phyloP scores from a whole-genome alignment of 768 basidiomycete genomes.

The Hygrophoropsis aurantiaca region DNA sequence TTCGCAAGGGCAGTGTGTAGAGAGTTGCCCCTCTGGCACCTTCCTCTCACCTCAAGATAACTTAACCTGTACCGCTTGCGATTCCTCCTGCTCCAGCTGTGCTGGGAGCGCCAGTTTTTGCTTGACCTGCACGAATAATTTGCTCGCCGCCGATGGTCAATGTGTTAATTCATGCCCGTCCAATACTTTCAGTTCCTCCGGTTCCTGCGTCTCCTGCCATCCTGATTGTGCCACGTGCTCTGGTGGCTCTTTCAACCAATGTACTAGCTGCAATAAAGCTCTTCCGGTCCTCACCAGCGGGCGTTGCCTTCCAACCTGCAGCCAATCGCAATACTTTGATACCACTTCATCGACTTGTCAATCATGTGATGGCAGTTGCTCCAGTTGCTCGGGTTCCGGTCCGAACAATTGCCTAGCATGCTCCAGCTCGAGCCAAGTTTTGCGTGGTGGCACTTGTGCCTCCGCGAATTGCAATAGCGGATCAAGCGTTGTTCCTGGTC shows the following conservation, averaged over 20 bases:
- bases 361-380: constrained; percentile 73
- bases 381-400: constrained; percentile 74
- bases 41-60: constrained; percentile 74
- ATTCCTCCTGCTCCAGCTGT: constrained; percentile 74
- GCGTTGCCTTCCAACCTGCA: constrained; percentile 77
- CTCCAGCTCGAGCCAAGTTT: constrained; percentile 56
- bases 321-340: constrained; percentile 73
- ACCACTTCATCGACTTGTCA: constrained; percentile 60
- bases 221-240: constrained; percentile 85
- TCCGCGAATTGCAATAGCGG: constrained; percentile 58
- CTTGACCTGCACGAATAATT: constrained; percentile 64
- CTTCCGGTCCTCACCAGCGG: constrained; percentile 75
- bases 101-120: constrained; percentile 67
- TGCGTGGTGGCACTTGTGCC: constrained; percentile 65
- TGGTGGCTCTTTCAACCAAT: constrained; percentile 77
- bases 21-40: constrained; percentile 69
- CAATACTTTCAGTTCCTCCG: constrained; percentile 63
- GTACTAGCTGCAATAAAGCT: constrained; percentile 63
- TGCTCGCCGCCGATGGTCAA: constrained; percentile 69
- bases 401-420: constrained; percentile 73
- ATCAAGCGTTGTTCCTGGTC: constrained; percentile 58
- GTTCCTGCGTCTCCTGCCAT: constrained; percentile 74
- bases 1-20: constrained; percentile 66
- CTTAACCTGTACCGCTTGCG: constrained; percentile 73
- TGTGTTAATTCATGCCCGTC: constrained; percentile 78